Percentiles rank a stretch among this genome's conserved stretches.
These are phyloP conservation scores for Malus hybrid DNA, from an alignment of 331 rosid species.

Conservation along the genomic window DNA sequence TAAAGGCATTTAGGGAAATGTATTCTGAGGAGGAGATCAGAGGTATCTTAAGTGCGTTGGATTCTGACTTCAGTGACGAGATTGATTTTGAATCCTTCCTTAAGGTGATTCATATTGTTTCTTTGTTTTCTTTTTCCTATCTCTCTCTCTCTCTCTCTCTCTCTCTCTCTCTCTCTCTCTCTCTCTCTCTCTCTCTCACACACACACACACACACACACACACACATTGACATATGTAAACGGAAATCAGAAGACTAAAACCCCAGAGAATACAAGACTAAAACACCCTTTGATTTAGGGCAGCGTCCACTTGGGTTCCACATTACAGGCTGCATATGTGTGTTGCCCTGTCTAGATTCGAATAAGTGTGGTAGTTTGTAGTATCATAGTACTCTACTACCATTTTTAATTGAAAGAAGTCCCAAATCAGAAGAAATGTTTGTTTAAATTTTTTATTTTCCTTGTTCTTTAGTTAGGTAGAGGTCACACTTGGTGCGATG, in stretches of 20 bases:
- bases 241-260: no score
- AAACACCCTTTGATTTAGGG: no score
- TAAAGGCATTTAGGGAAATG: slow-evolving; percentile 56
- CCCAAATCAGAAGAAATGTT: neutral
- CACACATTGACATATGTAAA: no score
- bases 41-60: slow-evolving; percentile 48
- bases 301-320: no score
- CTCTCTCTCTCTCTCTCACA: no score
- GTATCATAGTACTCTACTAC: neutral
- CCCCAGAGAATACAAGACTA: no score
- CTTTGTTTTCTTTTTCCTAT: neutral
- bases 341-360: neutral
- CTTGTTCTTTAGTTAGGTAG: neutral
- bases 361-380: neutral
- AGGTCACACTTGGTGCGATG: no score
- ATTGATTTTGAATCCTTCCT: slow-evolving; percentile 87
- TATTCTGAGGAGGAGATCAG: slow-evolving; percentile 64
- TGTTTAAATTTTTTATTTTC: neutral
- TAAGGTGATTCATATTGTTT: slow-evolving; percentile 39
- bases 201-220: neutral
- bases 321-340: neutral
- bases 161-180: no score
- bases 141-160: neutral
- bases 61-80: slow-evolving; percentile 44
- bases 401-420: neutral